Conservation (phyloP, 2,329 filamentous ascomycete species). For the Myriosclerotinia curreyana region DNA sequence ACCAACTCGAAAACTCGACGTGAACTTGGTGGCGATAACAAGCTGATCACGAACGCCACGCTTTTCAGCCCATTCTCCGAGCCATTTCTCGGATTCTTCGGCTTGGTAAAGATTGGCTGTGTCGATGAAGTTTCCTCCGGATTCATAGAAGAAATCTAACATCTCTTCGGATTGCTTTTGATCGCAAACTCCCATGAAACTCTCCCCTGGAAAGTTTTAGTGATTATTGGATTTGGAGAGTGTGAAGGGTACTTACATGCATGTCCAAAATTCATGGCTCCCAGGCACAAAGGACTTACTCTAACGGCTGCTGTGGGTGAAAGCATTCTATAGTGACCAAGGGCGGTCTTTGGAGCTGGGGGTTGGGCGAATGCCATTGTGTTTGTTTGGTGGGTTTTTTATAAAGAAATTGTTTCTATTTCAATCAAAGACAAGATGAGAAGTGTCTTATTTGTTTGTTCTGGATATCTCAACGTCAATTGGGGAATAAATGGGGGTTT, state of each 20-base stretch:
- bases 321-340: conserved; percentile 64
- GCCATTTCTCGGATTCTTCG: conserved; percentile 60
- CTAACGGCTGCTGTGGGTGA: conserved; percentile 62
- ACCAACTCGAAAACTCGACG: conserved; percentile 37
- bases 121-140: conserved; percentile 68
- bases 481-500: background rate
- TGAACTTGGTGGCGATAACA: conserved; percentile 64
- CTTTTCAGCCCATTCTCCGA: conserved; percentile 69
- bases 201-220: conserved; percentile 42
- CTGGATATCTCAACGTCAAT: background rate
- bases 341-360: conserved; percentile 51
- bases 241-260: conserved; percentile 41
- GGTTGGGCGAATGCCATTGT: conserved; percentile 30
- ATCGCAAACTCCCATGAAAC: conserved; percentile 53
- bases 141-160: conserved; percentile 54
- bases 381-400: background rate
- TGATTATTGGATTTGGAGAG: background rate
- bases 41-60: conserved; percentile 61
- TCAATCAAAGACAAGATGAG: background rate
- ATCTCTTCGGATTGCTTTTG: conserved; percentile 37
- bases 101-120: conserved; percentile 64
- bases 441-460: background rate
- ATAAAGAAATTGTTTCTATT: background rate
- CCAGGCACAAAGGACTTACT: conserved; percentile 65
- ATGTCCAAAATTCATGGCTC: conserved; percentile 63